Conservation (phyloP, 768 basidiomycete species). For the Boletus eberwhitei region DNA sequence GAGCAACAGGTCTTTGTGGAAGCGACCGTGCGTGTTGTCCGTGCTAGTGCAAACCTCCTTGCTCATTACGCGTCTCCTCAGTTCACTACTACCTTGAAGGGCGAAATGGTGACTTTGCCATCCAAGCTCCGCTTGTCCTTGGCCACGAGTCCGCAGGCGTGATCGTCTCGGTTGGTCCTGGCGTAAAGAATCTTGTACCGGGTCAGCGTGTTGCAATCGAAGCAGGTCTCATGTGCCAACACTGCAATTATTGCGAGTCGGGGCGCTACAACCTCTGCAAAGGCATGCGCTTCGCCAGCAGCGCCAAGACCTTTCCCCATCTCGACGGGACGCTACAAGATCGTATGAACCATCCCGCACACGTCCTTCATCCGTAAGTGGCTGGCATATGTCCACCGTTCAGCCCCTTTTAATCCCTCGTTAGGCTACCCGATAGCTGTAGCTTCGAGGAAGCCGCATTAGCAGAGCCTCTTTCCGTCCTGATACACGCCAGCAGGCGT, state of each 20-base stretch:
- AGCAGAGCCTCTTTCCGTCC: slow-evolving; percentile 92
- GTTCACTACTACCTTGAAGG: slow-evolving; percentile 91
- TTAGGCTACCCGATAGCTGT: slow-evolving; percentile 70
- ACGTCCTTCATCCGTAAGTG: slow-evolving; percentile 83
- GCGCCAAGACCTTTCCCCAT: slow-evolving; percentile 90
- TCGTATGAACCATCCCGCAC: slow-evolving; percentile 84
- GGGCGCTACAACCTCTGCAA: slow-evolving; percentile 94
- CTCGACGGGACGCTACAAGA: slow-evolving; percentile 88
- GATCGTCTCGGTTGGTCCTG: slow-evolving; percentile 77
- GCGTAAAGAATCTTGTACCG: slow-evolving; percentile 56
- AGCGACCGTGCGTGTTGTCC: slow-evolving; percentile 57
- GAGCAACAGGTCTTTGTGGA: slow-evolving; percentile 88
- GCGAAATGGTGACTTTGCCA: slow-evolving; percentile 88
- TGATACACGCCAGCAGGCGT: slow-evolving; percentile 61
- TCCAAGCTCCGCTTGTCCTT: slow-evolving; percentile 83
- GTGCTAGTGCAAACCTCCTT: neutral
- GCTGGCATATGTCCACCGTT: neutral
- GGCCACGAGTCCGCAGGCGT: slow-evolving; percentile 93
- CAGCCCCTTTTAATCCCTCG: slow-evolving; percentile 10
- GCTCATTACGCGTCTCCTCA: slow-evolving; percentile 28
- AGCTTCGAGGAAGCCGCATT: slow-evolving; percentile 81
- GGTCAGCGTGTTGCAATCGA: slow-evolving; percentile 94
- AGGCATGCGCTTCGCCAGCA: slow-evolving; percentile 83
- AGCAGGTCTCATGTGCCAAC: slow-evolving; percentile 84
- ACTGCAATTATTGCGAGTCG: slow-evolving; percentile 63